Evolutionary conservation across 108 stramenopile species (phyloP), one percentile per base, ranked within the genome.

Genomic region (Mediolabrus comicus): DNA sequence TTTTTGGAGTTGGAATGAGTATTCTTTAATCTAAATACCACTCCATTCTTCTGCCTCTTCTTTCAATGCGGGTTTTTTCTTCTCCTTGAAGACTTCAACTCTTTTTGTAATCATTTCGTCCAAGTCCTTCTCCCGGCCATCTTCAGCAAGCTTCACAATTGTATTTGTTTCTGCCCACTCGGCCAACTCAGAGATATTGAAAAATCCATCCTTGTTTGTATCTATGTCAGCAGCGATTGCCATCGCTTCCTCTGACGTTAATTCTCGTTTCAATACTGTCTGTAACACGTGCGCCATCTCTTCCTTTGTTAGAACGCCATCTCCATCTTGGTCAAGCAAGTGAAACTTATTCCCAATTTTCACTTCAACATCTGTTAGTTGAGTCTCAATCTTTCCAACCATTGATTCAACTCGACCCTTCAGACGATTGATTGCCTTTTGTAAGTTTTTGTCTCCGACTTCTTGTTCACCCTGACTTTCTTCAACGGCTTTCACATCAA

Each of bases 331-430:
- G 83, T 99, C 98, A n/a, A 99, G 79, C 60, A 96, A 79, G 54
- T 97, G 94, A 56, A 99, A 90, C 70, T 96, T 97, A 71, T 97
- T 93, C 16, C 98, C 98, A 69, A 99, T 96, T 46, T 88, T 87
- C 34, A 84, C 82, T 54, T 98, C 91, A 14, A 90, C 92, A 65
- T 87, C 81, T 28, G 92, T 79, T 24, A 99, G 86, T 65, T 97
- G 93, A 9, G 78, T 69, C 80, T 98, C 96, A 62, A 98, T 90
- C 46, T 90, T 91, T 26, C 87, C 91, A 43, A 98, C 94, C 97
- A 99, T 98, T 24, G 84, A 84, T 41, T 88, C 87, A 46, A 99
- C 79, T 59, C 85, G 74, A 32, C 77, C 68, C 73, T 95, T 92
- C 59, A 99, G 70, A 39, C 86, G 65, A 41, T 71, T 73, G 26